phyloP scores from a whole-genome alignment of 2,329 filamentous ascomycete genomes.

The Phaeoacremonium minimum region DNA sequence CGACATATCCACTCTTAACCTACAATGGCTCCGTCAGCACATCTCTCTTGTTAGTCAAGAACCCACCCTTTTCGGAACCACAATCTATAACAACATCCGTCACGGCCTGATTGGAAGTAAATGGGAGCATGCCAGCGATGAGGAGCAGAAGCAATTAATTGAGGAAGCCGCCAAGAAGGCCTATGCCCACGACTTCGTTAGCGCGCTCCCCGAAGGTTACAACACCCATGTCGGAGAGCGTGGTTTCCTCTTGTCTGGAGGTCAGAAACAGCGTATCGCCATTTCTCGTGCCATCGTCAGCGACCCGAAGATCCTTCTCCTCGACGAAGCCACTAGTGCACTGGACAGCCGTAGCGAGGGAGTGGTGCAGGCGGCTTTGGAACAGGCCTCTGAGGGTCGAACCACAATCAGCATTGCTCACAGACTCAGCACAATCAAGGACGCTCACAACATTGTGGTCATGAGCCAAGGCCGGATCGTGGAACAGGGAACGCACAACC shows the following conservation, averaged over 20 bases:
- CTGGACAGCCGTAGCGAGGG: constrained; percentile 75
- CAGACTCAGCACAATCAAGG: constrained; percentile 87
- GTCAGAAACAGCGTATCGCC: constrained; percentile 94
- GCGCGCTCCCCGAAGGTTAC: constrained; percentile 77
- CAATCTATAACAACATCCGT: constrained; percentile 86
- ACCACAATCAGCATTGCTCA: constrained; percentile 97
- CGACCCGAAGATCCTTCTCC: constrained; percentile 84
- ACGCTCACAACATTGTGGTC: constrained; percentile 93
- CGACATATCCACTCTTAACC: constrained; percentile 75
- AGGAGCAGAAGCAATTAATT: constrained; percentile 67
- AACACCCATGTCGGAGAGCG: constrained; percentile 94
- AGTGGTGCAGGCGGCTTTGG: constrained; percentile 79
- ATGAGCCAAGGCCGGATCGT: constrained; percentile 82
- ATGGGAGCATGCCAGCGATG: constrained; percentile 63
- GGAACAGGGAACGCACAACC: constrained; percentile 85
- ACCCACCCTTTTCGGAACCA: constrained; percentile 83
- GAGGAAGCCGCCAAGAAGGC: constrained; percentile 82
- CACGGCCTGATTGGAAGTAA: constrained; percentile 84
- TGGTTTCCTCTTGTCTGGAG: constrained; percentile 87
- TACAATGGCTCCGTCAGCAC: constrained; percentile 87
- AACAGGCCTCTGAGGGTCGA: constrained; percentile 77
- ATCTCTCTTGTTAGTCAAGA: constrained; percentile 93
- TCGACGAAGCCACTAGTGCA: constrained; percentile 88
- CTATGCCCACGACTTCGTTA: constrained; percentile 92
- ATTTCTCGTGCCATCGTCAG: constrained; percentile 89